A percentile compares a stretch with the other conserved stretches of the same genome.
phyloP scores from a whole-genome alignment of 1,139 yeast genomes.

The Saccharomyces hybrid region DNA sequence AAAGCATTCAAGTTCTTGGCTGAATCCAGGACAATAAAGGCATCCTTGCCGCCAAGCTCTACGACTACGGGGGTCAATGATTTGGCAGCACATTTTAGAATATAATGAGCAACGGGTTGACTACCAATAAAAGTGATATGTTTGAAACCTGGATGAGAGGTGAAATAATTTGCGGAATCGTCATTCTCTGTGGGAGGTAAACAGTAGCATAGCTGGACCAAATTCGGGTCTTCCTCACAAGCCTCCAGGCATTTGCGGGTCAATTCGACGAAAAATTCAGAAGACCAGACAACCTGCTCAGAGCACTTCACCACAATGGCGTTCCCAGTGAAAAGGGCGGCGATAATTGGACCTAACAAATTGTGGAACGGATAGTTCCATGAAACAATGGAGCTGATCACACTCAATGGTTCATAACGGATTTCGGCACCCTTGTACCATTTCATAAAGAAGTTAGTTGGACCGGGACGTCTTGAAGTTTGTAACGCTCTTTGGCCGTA shows the following conservation, averaged over 20 bases:
- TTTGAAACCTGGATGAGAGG: conserved; percentile 71
- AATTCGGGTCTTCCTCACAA: conserved; percentile 68
- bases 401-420: conserved; percentile 84
- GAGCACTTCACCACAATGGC: conserved; percentile 88
- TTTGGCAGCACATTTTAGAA: conserved; percentile 71
- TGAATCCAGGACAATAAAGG: conserved; percentile 76
- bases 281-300: conserved; percentile 93
- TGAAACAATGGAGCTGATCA: conserved; percentile 83
- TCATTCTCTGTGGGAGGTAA: conserved; percentile 57
- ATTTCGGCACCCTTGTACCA: conserved; percentile 81
- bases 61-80: conserved; percentile 87
- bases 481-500: conserved; percentile 69
- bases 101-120: conserved; percentile 86
- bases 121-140: conserved; percentile 95
- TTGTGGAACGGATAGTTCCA: conserved; percentile 98
- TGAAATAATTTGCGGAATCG: conserved; percentile 69
- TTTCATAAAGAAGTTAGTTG: conserved; percentile 72
- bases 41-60: conserved; percentile 94
- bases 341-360: conserved; percentile 83
- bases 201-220: conserved; percentile 70
- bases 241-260: conserved; percentile 63
- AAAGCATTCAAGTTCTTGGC: conserved; percentile 49
- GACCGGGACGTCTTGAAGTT: conserved; percentile 78
- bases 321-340: conserved; percentile 84
- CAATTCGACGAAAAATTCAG: conserved; percentile 64